Percentiles rank a stretch among this genome's conserved stretches.
Evolutionary conservation across 2,329 filamentous ascomycete genomes (phyloP).

Genomic region (Microdochium bolleyi): DNA sequence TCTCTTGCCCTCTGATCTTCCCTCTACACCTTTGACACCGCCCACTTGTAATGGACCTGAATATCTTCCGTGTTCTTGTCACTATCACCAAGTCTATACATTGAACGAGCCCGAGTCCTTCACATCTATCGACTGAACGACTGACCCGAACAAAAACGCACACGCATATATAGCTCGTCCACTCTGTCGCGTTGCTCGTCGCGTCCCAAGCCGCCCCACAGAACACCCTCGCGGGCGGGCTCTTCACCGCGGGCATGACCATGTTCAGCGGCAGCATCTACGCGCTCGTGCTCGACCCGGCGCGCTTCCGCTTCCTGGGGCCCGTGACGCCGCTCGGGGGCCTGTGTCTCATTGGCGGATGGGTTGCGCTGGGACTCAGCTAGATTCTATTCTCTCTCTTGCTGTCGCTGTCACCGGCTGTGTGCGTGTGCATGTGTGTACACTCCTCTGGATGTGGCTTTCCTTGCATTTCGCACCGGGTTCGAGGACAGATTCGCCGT

Average conservation of each 20-base stretch:
- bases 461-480: too few species aligned
- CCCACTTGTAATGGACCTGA: too few species aligned
- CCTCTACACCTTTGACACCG: too few species aligned
- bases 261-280: conserved; percentile 63
- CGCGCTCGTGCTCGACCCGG: conserved; percentile 52
- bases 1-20: neutral
- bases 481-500: too few species aligned
- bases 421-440: too few species aligned
- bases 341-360: conserved; percentile 56
- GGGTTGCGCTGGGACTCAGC: conserved; percentile 34
- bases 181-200: conserved; percentile 52
- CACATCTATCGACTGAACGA: too few species aligned
- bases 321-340: conserved; percentile 60
- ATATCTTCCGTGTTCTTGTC: too few species aligned
- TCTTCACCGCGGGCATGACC: conserved; percentile 59
- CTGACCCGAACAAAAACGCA: too few species aligned
- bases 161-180: conserved; percentile 51
- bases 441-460: too few species aligned
- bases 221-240: conserved; percentile 45
- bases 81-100: too few species aligned
- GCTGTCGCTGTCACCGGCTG: too few species aligned
- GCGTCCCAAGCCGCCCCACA: conserved; percentile 41
- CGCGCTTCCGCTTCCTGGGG: conserved; percentile 49
- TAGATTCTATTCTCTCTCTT: neutral
- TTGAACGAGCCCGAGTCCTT: too few species aligned